These are phyloP conservation scores for Botryosphaeria dothidea DNA, from an alignment of 2,329 filamentous ascomycete genomes.

Conservation along the genomic window DNA sequence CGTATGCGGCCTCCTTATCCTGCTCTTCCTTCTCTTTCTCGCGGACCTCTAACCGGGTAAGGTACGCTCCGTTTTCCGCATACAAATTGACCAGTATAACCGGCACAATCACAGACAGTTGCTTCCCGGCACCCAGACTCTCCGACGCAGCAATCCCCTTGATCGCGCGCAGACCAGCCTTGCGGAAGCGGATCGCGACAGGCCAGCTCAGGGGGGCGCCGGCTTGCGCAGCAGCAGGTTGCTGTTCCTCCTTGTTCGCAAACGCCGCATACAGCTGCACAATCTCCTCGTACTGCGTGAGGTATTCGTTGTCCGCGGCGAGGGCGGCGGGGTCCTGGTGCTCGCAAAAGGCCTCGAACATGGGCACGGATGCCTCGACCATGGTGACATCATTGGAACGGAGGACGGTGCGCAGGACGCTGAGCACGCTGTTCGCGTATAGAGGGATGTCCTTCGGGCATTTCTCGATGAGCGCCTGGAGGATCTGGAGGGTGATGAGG, in stretches of 20 bases:
- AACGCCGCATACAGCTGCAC: conserved; percentile 78
- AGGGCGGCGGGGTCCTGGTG: conserved; percentile 85
- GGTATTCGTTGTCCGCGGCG: conserved; percentile 81
- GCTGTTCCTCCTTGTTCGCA: conserved; percentile 64
- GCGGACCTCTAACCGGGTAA: conserved; percentile 68
- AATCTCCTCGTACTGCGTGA: conserved; percentile 78
- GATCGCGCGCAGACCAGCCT: conserved; percentile 65
- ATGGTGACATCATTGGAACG: conserved; percentile 86
- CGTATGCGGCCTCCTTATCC: conserved; percentile 63
- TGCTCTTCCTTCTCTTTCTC: conserved; percentile 68
- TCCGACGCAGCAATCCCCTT: conserved; percentile 80
- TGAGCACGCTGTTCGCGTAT: conserved; percentile 81
- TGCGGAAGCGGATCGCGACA: conserved; percentile 65
- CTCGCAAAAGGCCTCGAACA: conserved; percentile 85
- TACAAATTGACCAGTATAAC: conserved; percentile 86
- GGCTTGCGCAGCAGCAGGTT: conserved; percentile 28
- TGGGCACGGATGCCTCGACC: conserved; percentile 84
- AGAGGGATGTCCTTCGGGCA: conserved; percentile 85
- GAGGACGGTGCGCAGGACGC: conserved; percentile 79
- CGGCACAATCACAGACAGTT: conserved; percentile 77
- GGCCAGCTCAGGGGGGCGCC: conserved; percentile 63
- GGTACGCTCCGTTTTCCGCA: conserved; percentile 68
- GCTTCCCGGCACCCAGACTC: conserved; percentile 71
- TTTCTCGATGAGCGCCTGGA: conserved; percentile 90
- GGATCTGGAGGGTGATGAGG: conserved; percentile 90